Evolutionary conservation across 345 rosid species (phyloP), one percentile per base, ranked within the genome.

Genomic region (Kernera saxatilis): DNA sequence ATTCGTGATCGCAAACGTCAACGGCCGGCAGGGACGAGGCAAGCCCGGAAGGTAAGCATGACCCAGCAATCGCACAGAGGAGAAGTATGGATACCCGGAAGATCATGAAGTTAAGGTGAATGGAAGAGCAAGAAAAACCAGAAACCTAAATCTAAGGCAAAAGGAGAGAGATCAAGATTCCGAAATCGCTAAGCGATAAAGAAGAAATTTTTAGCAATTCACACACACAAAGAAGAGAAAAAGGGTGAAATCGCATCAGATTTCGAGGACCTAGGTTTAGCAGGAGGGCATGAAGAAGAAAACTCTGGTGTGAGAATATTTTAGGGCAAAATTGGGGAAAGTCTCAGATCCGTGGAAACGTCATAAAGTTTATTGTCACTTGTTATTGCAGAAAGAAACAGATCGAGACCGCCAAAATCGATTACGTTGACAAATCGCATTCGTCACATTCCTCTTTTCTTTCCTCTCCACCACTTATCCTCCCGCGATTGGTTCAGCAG

Each of bases 1-100:
- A 64, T 23, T 82, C 83, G 25, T 25, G 56, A 22, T 83, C 78
- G 70, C 92, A 90, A 50, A 62, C 14, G 72, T 82, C 66, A 30
- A 75, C 66, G 69, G 7, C 46, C 4, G 30, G 18, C 5, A 8
- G 39, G 26, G 84, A 68, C 35, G 77, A 76, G 65, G 62, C 84
- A 29, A 63, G 44, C 5, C 74, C 63, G n/a, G 57, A 45, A 22
- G 78, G 69, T 60, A 74, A 43, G 64, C 69, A 78, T 61, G 72
- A 65, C 50, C 80, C 63, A 41, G 77, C 44, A 30, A 76, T 69
- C 35, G 72, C 22, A 77, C 6, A 79, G 8, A 84, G 33, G 73
- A 84, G 49, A 52, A 80, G 23, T 64, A 78, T 36, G 13, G 69
- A 49, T 13, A 71, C 52, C 59, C 71, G 23, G 12, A 46, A 22